phyloP scores from a whole-genome alignment of 208 protist species.

The Acanthamoeba divionensis region DNA sequence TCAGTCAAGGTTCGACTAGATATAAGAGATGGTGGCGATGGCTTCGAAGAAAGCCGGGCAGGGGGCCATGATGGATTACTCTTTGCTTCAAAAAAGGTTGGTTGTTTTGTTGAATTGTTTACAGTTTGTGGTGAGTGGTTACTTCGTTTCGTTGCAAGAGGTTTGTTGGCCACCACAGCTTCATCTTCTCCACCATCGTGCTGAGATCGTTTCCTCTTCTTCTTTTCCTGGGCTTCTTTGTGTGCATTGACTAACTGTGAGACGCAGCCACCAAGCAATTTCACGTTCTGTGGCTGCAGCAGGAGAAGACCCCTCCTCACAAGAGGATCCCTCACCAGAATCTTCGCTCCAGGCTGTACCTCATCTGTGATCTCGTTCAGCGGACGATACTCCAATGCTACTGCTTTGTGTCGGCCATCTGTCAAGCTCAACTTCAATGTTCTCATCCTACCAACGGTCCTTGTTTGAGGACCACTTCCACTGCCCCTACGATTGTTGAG shows the following conservation, averaged over 20 bases:
- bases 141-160: too few relatives aligned
- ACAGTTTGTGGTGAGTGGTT: too few relatives aligned
- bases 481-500: not conserved
- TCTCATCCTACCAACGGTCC: not conserved
- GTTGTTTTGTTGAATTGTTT: too few relatives aligned
- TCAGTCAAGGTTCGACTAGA: too few relatives aligned
- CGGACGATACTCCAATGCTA: not conserved
- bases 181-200: too few relatives aligned
- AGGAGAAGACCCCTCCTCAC: constrained; percentile 40
- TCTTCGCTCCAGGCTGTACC: constrained; percentile 21
- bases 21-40: too few relatives aligned
- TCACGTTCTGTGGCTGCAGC: not conserved
- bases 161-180: too few relatives aligned
- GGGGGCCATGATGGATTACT: too few relatives aligned
- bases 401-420: not conserved
- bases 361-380: not conserved
- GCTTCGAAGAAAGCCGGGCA: too few relatives aligned
- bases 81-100: too few relatives aligned
- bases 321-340: not conserved
- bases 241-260: not conserved
- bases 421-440: constrained; percentile 44
- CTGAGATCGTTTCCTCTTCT: too few relatives aligned
- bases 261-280: constrained; percentile 33
- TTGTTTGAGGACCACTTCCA: not conserved
- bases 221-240: too few relatives aligned